Base-by-base conservation (phyloP, 345 rosid genomes). In the Dovyalis caffra region DNA sequence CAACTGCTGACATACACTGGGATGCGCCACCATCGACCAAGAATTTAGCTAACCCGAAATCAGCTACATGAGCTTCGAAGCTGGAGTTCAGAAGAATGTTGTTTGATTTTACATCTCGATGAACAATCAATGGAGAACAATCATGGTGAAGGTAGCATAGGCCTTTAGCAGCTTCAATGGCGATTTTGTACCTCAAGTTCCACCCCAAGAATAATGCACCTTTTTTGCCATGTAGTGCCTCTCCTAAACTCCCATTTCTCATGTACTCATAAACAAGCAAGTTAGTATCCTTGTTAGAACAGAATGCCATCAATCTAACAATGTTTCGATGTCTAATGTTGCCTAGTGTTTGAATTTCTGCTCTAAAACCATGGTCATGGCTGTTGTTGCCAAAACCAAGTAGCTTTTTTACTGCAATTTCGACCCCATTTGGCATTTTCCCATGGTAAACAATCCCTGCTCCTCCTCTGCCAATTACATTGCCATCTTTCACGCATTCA, bases 21-120 rank as follows among this genome's bases (percentile, higher is more conserved):
- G 97, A 89, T n/a, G 93, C 84, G 14, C 90, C 98, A 32, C 84
- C 90, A 63, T 89, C 97, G 38, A 83, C 86, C 78, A 92, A 80
- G 87, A 88, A 92, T 83, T 95, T 95, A 14, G 99, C 99, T 0
- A 95, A 85, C 37, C 99, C 97, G 62, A 95, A 95, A 87, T 95
- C 99, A 1, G 99, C 99, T 0, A 95, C 97, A 79, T 95, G 99
- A 43, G 99, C 99, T 80, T 95, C 99, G 64, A 90, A 92, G 80
- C 83, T 88, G 2, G 95, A 94, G 76, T 91, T 85, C 38, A 95
- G 83, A 77, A 95, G 76, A 56, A 95, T 95, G 84, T 92, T 95
- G 83, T 95, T 95, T 0, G 99, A 95, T 74, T 95, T 95, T 18
- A 95, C 97, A 64, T 95, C 99, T 0, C 97, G 86, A 76, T 95